Evolutionary conservation across 2,329 filamentous ascomycete species (phyloP).

Genomic region (Alternaria rosae): DNA sequence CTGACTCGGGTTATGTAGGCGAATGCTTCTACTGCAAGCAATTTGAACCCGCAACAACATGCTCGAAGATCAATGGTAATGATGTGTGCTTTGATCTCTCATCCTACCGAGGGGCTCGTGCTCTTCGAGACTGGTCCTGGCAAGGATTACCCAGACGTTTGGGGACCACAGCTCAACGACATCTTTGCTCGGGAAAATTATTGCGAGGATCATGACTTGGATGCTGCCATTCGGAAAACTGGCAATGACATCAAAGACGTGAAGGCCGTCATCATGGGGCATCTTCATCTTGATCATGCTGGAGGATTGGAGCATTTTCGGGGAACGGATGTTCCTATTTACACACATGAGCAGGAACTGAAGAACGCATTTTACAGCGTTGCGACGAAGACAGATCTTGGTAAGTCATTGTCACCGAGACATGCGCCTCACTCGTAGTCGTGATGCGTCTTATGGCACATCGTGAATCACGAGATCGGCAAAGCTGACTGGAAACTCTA

Average conservation of each 20-base stretch:
- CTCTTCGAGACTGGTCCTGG: slow-evolving; percentile 48
- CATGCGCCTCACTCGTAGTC: slow-evolving; percentile 22
- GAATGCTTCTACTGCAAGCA: no score
- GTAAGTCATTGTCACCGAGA: slow-evolving; percentile 46
- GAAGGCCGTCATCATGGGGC: slow-evolving; percentile 48
- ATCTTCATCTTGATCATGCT: slow-evolving; percentile 49
- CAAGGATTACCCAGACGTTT: slow-evolving; percentile 37
- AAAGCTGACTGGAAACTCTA: no score
- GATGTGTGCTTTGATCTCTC: slow-evolving; percentile 35
- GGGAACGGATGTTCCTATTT: slow-evolving; percentile 46
- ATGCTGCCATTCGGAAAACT: slow-evolving; percentile 33
- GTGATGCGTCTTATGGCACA: no score
- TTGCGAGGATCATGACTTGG: slow-evolving; percentile 22
- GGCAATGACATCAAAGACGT: slow-evolving; percentile 48
- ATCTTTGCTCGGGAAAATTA: slow-evolving; percentile 42
- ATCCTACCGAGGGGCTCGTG: slow-evolving; percentile 46
- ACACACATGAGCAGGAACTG: slow-evolving; percentile 49
- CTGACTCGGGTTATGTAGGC: no score
- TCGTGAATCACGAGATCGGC: no score
- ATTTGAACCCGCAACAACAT: background rate
- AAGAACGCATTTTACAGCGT: slow-evolving; percentile 47
- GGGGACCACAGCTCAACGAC: slow-evolving; percentile 41
- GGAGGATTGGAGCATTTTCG: slow-evolving; percentile 47
- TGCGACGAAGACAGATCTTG: slow-evolving; percentile 41
- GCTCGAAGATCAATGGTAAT: slow-evolving; percentile 32